Evolutionary conservation across 495 filamentous ascomycete species (phyloP).

Genomic region (Aspergillus sclerotioniger): DNA sequence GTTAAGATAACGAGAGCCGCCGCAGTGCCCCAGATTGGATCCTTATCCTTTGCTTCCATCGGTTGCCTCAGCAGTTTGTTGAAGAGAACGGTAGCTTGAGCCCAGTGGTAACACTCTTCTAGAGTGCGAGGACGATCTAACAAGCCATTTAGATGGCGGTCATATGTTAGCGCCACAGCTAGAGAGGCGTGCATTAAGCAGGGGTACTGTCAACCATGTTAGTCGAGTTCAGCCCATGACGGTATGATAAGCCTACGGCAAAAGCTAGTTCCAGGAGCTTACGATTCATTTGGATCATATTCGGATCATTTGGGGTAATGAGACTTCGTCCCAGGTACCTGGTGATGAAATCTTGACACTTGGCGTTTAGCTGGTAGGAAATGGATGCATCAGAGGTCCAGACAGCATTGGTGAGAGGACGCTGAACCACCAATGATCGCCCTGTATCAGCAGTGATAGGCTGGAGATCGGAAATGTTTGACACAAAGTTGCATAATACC

Average conservation of each 20-base stretch:
- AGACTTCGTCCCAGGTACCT: slow-evolving; percentile 39
- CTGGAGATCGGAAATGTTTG: slow-evolving; percentile 39
- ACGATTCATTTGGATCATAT: slow-evolving; percentile 36
- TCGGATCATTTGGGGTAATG: slow-evolving; percentile 32
- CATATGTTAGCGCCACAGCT: slow-evolving; percentile 41
- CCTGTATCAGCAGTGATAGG: slow-evolving; percentile 25
- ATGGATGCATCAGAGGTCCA: slow-evolving; percentile 31
- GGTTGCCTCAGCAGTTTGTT: slow-evolving; percentile 34
- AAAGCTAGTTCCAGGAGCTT: slow-evolving; percentile 37
- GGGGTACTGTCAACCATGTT: slow-evolving; percentile 35
- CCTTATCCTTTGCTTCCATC: slow-evolving; percentile 36
- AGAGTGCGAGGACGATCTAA: slow-evolving; percentile 24
- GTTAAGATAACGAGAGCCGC: slow-evolving; percentile 35
- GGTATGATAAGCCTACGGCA: slow-evolving; percentile 26
- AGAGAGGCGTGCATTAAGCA: slow-evolving; percentile 49
- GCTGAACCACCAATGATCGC: slow-evolving; percentile 20
- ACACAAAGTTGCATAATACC: slow-evolving; percentile 43
- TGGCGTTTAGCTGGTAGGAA: slow-evolving; percentile 33
- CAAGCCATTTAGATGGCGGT: slow-evolving; percentile 38
- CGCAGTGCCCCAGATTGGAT: slow-evolving; percentile 47
- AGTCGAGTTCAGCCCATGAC: slow-evolving; percentile 12
- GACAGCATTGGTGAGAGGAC: slow-evolving; percentile 28
- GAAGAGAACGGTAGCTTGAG: slow-evolving; percentile 37
- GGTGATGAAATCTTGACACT: slow-evolving; percentile 38
- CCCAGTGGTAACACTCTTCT: slow-evolving; percentile 45